Evolutionary conservation across 805 yeast genomes (phyloP), one percentile per base, ranked within the genome.

Genomic region (Myxozyma monticola): DNA sequence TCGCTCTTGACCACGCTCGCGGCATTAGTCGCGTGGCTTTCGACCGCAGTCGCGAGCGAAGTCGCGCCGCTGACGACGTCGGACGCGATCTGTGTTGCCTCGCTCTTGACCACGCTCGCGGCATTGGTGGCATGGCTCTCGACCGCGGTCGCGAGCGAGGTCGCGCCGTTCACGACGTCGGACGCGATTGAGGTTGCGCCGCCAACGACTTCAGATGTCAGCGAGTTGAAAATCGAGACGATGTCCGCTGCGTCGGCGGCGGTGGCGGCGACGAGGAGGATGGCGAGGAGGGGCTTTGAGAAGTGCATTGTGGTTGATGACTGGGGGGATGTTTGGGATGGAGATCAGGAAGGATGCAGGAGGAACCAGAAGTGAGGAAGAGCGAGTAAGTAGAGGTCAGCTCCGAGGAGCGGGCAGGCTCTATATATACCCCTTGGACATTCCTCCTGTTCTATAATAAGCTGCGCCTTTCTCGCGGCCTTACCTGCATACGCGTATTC

Each of bases 1-100:
- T 17, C 29, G n/a, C 45, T 41, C 18, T 14, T 10, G 21, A 17
- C 45, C 12, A 12, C 37, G 15, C 37, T 29, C 14, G 45, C 45
- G 14, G n/a, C 37, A 6, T 9, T 21, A 14, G 45, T 41, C 22
- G 37, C 45, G 20, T 15, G 25, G 20, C 20, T 30, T 17, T 30
- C 37, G 30, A 29, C 37, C 17, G 45, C 31, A 12, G 45, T 22
- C 4, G 39, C 45, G 8, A 42, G 14, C 12, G 33, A 28, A 20
- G 45, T 42, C 9, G 38, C 45, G 17, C 18, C 25, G 29, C 33
- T 22, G 30, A 30, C 45, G 21, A 33, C 38, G n/a, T 34, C 24
- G 15, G 43, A 40, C 8, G 34, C 34, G 36, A 40, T 15, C 10
- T 35, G 36, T 17, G 45, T 41, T 14, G 37, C 45, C 3, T 17